Evolutionary conservation across 441 rosid species (phyloP).

Genomic region (Gossypium schwendimanii): DNA sequence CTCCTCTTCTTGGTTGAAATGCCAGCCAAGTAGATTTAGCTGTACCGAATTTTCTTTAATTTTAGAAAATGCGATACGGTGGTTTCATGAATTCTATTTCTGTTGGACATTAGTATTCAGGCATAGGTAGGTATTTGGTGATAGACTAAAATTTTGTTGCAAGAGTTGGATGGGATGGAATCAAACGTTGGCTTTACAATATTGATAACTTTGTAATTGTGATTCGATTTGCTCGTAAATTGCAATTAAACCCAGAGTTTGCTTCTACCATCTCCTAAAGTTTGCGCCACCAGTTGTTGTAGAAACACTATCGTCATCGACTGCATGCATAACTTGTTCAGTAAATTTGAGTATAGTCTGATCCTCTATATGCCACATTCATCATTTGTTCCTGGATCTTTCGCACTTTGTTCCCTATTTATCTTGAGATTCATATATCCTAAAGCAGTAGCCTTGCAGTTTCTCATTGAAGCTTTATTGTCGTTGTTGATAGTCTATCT

Average conservation of each 20-base stretch:
- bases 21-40: neutral
- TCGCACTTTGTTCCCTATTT: too few relatives aligned
- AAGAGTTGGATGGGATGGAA: neutral
- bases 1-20: neutral
- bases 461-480: neutral
- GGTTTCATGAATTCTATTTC: neutral
- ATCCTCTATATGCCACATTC: neutral
- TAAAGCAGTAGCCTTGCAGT: too few relatives aligned
- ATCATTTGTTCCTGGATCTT: too few relatives aligned
- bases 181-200: neutral
- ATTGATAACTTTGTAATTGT: neutral
- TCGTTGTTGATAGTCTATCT: neutral
- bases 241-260: neutral
- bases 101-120: neutral
- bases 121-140: neutral
- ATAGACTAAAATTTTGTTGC: slow-evolving; percentile 5
- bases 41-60: neutral
- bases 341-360: neutral
- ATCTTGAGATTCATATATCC: too few relatives aligned
- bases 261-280: neutral
- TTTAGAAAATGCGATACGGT: neutral
- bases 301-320: neutral
- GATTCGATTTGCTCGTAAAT: neutral
- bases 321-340: neutral
- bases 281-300: neutral